These are phyloP conservation scores for Trichosporon coremiiforme DNA, from an alignment of 1,284 basidiomycete genomes.

Conservation along the genomic window DNA sequence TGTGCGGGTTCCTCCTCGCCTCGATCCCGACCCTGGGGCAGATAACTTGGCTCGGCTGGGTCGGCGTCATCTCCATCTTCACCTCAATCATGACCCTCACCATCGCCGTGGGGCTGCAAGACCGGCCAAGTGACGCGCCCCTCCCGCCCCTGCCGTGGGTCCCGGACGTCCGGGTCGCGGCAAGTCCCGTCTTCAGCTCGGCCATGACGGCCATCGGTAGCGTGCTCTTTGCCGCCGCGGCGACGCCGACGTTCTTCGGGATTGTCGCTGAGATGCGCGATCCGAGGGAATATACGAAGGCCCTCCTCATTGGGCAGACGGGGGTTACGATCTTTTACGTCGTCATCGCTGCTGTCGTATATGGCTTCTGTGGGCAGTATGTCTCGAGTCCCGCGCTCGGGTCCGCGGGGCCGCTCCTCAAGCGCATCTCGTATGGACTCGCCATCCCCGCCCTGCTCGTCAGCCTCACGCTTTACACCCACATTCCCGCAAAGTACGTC, in stretches of 20 bases:
- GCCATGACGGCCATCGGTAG: slow-evolving; percentile 51
- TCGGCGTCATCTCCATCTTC: slow-evolving; percentile 42
- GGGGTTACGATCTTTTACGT: slow-evolving; percentile 47
- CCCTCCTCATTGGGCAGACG: slow-evolving; percentile 39
- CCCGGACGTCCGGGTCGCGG: slow-evolving; percentile 35
- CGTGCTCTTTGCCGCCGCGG: slow-evolving; percentile 49
- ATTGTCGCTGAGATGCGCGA: slow-evolving; percentile 43
- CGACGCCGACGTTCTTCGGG: slow-evolving; percentile 33
- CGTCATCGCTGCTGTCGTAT: slow-evolving; percentile 35
- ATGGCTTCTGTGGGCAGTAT: slow-evolving; percentile 50
- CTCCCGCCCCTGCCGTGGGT: slow-evolving; percentile 32
- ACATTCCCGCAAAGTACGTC: slow-evolving; percentile 62
- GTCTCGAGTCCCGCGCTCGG: slow-evolving; percentile 54
- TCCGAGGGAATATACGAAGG: slow-evolving; percentile 37
- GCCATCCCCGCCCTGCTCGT: slow-evolving; percentile 50
- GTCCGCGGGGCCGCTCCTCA: slow-evolving; percentile 51
- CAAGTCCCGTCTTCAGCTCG: slow-evolving; percentile 38
- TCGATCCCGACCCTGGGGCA: slow-evolving; percentile 51
- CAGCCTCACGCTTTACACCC: slow-evolving; percentile 30
- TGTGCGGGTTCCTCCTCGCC: slow-evolving; percentile 42
- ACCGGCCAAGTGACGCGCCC: slow-evolving; percentile 43
- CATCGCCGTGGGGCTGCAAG: slow-evolving; percentile 53
- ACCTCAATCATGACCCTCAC: slow-evolving; percentile 51
- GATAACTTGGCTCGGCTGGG: slow-evolving; percentile 54
- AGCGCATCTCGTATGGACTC: slow-evolving; percentile 54